Conservation (phyloP, 768 basidiomycete species). For the Collybia mongolica region DNA sequence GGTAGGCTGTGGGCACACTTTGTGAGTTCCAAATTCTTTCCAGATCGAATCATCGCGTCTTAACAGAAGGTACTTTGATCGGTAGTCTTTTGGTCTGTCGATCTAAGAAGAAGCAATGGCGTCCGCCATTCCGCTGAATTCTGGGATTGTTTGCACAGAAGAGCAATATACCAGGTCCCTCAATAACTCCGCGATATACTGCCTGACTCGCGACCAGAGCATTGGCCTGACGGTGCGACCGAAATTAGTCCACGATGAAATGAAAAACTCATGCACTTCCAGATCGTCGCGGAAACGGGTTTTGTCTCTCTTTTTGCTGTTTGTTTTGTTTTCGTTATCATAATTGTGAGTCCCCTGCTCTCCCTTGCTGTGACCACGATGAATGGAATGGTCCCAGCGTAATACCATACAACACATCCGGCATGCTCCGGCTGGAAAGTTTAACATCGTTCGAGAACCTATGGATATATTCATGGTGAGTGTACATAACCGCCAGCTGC, state of each 20-base stretch:
- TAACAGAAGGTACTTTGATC: too few species aligned
- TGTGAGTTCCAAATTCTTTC: too few species aligned
- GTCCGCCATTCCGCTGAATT: neutral
- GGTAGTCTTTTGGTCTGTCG: too few species aligned
- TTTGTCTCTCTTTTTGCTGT: constrained; percentile 33
- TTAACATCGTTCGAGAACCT: constrained; percentile 29
- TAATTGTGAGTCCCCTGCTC: constrained; percentile 21
- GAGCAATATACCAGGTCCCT: constrained; percentile 16
- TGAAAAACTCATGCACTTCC: neutral
- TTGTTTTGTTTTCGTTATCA: constrained; percentile 26
- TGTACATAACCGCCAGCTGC: neutral
- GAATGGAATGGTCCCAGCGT: constrained; percentile 14
- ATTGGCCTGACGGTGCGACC: constrained; percentile 34
- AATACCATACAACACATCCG: constrained; percentile 25
- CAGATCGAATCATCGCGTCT: too few species aligned
- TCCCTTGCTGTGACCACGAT: neutral
- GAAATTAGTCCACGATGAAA: constrained; percentile 3
- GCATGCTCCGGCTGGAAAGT: constrained; percentile 12
- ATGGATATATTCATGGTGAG: constrained; percentile 41
- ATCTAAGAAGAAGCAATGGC: too few species aligned
- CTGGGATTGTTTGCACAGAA: constrained; percentile 18
- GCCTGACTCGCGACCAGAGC: constrained; percentile 29
- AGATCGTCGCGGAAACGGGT: constrained; percentile 35
- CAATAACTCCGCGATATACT: constrained; percentile 18
- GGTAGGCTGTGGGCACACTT: too few species aligned